Evolutionary conservation across 2,329 filamentous ascomycete species (phyloP).

Genomic region (Helotiales sp.): DNA sequence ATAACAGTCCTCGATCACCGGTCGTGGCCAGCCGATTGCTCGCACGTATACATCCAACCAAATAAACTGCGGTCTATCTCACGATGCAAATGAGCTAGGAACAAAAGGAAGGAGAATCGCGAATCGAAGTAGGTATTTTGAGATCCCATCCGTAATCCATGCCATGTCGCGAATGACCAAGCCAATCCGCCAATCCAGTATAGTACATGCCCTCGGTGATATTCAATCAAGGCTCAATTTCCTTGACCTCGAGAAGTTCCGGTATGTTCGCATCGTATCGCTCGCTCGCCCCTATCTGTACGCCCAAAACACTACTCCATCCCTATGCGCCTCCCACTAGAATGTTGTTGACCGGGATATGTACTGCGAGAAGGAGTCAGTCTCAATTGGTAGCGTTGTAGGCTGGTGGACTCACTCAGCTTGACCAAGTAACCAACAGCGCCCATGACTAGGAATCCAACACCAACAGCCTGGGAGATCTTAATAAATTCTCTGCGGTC

Average conservation of each 20-base stretch:
- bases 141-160: background rate
- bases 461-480: constrained; percentile 51
- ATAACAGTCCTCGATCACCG: no score
- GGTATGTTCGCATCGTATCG: background rate
- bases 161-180: constrained; percentile 1
- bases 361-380: constrained; percentile 34
- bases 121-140: constrained; percentile 1
- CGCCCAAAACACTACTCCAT: background rate
- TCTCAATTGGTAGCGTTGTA: background rate
- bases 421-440: constrained; percentile 53
- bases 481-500: constrained; percentile 42
- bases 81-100: no score
- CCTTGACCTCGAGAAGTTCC: background rate
- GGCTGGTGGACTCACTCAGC: constrained; percentile 39
- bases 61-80: no score
- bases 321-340: constrained; percentile 42
- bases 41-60: no score
- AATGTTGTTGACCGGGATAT: constrained; percentile 55
- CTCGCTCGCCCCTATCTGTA: background rate
- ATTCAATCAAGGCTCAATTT: background rate
- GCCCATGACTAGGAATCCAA: constrained; percentile 54
- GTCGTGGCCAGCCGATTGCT: no score
- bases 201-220: background rate
- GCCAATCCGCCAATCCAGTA: constrained; percentile 2
- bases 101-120: no score